Conservation (phyloP, 345 rosid species). For the Lepidium sativum region DNA sequence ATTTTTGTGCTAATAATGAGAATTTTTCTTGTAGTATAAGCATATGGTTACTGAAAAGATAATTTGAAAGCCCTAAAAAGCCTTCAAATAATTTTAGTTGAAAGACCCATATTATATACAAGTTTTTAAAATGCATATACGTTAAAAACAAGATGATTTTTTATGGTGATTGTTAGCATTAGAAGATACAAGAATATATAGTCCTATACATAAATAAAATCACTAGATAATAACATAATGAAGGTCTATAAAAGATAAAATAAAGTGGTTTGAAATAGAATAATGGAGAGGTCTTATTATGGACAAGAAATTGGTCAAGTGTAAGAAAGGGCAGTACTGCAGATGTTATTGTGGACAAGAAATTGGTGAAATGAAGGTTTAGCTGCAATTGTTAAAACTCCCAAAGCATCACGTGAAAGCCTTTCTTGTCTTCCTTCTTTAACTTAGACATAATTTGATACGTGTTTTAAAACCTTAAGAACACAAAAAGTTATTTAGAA, state of each 20-base stretch:
- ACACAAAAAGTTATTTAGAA: not conserved
- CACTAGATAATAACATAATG: not conserved
- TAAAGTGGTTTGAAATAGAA: not conserved
- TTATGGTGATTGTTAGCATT: too few species aligned
- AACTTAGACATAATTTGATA: not conserved
- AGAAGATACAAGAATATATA: too few species aligned
- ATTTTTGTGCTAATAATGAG: too few species aligned
- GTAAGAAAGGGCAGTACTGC: slow-evolving; percentile 19
- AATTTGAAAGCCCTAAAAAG: too few species aligned
- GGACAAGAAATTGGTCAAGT: slow-evolving; percentile 28
- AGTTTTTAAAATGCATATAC: too few species aligned
- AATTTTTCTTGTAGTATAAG: too few species aligned
- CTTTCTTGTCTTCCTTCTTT: slow-evolving; percentile 17
- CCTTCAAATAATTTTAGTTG: too few species aligned
- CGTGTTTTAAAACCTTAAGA: not conserved
- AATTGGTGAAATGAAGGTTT: slow-evolving; percentile 16
- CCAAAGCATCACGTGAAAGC: slow-evolving; percentile 22
- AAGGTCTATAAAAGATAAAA: not conserved
- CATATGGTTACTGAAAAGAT: too few species aligned
- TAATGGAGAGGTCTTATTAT: not conserved
- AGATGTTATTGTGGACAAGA: slow-evolving; percentile 19
- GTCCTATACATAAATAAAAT: not conserved
- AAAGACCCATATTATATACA: too few species aligned
- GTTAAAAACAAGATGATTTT: too few species aligned
- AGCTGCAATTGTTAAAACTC: slow-evolving; percentile 11